Evolutionary conservation across 2,329 filamentous ascomycete species (phyloP), one percentile per base, ranked within the genome.

Genomic region (Aspergillus puulaauensis): DNA sequence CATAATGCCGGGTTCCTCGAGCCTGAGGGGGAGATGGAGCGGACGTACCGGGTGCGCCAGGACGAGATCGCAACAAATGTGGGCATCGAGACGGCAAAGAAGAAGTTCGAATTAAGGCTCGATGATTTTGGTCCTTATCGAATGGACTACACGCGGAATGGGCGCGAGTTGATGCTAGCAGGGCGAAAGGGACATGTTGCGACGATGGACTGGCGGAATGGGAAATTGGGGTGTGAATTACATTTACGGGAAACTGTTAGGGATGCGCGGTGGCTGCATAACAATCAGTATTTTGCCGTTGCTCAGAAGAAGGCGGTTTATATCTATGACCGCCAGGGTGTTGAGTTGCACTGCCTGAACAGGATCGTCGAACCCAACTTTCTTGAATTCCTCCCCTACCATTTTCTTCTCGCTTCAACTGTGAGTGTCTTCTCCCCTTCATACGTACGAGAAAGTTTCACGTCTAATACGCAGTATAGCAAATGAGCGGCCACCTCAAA

Each of bases 241-340:
- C 91, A 99, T 72, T 81, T 99, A 61, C 86, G 88, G 51, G 95
- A 99, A 80, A 98, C 92, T 0, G 83, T 98, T 12, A 83, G 93
- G 52, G 93, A 97, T 76, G 89, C 89, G 24, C 89, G 88, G 70
- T 99, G 92, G 90, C 82, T 98, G 67, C 92, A 97, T 77, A 96
- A 96, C 73, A 93, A 95, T 73, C 91, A 96, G 71, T 78, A 86
- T 76, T 97, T 98, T 76, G 93, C 93, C 0, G 91, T 96, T 12
- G 92, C 95, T 45, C 93, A 99, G 77, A 97, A 96, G 81, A 95
- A 93, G 77, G 89, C 95, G 66, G 90, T 95, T 63, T 99, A 96
- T 78, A 97, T 99, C 64, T 99, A 99, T 79, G 95, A 97, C 69
- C 83, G 86, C 57, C 85, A 90, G 56, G 95, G 95, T 52, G 90